Conservation (phyloP, 108 stramenopile species). For the Cyclotella atomus region DNA sequence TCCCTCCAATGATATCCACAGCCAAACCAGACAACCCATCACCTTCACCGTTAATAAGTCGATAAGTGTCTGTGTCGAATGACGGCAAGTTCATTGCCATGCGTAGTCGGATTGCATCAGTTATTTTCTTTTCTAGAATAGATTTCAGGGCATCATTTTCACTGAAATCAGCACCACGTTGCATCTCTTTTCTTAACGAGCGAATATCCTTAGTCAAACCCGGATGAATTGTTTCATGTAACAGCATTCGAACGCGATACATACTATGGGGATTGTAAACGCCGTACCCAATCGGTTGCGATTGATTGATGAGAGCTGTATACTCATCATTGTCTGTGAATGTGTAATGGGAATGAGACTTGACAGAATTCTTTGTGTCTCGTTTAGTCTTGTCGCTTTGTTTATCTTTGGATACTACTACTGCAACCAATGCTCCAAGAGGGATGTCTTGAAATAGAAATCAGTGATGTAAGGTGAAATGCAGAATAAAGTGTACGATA, state of each 20-base stretch:
- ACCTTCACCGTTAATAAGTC: constrained; percentile 95
- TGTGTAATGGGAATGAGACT: constrained; percentile 33
- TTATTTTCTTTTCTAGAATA: constrained; percentile 66
- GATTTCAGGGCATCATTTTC: constrained; percentile 23
- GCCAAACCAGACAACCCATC: constrained; percentile 91
- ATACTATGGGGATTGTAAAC: constrained; percentile 85
- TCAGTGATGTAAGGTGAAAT: not conserved
- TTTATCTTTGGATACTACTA: constrained; percentile 56
- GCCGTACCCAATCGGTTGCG: constrained; percentile 79
- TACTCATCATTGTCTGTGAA: constrained; percentile 8
- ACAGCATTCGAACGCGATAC: constrained; percentile 83
- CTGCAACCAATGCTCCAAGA: constrained; percentile 63
- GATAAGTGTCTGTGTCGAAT: constrained; percentile 72
- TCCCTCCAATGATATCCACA: constrained; percentile 85
- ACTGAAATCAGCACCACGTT: constrained; percentile 13
- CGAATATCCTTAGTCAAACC: constrained; percentile 37
- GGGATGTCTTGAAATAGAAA: constrained; percentile 23
- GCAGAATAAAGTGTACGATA: no score
- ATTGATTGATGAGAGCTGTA: constrained; percentile 26
- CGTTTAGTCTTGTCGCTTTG: constrained; percentile 29
- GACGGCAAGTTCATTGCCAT: constrained; percentile 53
- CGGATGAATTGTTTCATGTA: constrained; percentile 61
- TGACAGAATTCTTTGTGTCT: not conserved
- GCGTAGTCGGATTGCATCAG: constrained; percentile 63
- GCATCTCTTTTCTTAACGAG: constrained; percentile 27